These are phyloP conservation scores for Schrenkiella parvula DNA, from an alignment of 345 rosid genomes.

Conservation along the genomic window DNA sequence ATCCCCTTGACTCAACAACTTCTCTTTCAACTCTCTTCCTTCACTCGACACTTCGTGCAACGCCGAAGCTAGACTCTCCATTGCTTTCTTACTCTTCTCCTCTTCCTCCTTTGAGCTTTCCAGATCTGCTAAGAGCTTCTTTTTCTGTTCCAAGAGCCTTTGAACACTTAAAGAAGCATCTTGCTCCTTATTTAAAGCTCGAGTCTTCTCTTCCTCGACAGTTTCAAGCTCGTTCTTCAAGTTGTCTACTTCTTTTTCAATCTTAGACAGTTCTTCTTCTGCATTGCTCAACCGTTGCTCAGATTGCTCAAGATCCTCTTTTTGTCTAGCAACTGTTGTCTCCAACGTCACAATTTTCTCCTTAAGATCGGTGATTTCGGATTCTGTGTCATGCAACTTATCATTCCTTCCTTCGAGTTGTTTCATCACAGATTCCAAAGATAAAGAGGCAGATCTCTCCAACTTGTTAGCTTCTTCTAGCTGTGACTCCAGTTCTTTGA, in stretches of 20 bases:
- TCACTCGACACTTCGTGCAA: conserved; percentile 90
- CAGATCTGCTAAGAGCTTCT: conserved; percentile 61
- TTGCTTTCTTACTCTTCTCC: conserved; percentile 94
- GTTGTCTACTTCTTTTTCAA: conserved; percentile 42
- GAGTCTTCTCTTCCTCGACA: conserved; percentile 62
- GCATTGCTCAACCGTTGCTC: conserved; percentile 36
- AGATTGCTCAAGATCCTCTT: conserved; percentile 65
- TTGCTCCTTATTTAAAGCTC: conserved; percentile 69
- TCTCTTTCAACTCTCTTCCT: conserved; percentile 89
- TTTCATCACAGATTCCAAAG: conserved; percentile 81
- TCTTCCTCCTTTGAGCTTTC: conserved; percentile 77
- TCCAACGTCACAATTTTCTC: conserved; percentile 72
- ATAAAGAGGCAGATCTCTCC: conserved; percentile 82
- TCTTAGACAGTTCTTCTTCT: conserved; percentile 49
- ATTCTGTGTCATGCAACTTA: conserved; percentile 59
- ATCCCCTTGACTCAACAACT: conserved; percentile 62
- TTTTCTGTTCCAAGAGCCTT: conserved; percentile 67
- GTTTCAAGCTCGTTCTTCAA: conserved; percentile 58
- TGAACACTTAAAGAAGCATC: conserved; percentile 72
- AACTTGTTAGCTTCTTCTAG: conserved; percentile 57
- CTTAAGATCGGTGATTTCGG: conserved; percentile 57
- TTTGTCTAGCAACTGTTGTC: conserved; percentile 63
- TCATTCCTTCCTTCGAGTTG: conserved; percentile 75
- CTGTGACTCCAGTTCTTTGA: conserved; percentile 58
- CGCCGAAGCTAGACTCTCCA: conserved; percentile 95